A percentile compares a stretch with the other conserved stretches of the same genome.
Conservation (phyloP, 2,329 filamentous ascomycete species). For the Myriosclerotinia duriaeana region DNA sequence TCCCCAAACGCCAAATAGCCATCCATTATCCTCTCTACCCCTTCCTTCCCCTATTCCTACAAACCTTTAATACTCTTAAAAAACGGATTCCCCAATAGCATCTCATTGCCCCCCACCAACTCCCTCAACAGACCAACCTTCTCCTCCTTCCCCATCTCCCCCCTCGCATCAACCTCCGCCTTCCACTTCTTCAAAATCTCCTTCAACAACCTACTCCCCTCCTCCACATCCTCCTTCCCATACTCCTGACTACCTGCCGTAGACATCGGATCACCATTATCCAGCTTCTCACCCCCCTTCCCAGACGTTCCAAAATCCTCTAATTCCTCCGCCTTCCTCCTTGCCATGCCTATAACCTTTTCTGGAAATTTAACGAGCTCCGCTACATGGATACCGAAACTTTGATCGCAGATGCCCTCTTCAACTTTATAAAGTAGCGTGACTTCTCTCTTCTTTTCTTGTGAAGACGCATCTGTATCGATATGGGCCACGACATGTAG, state of each 20-base stretch:
- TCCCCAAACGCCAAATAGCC: not conserved
- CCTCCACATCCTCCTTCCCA: slow-evolving; percentile 82
- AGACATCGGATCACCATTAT: slow-evolving; percentile 34
- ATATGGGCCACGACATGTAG: slow-evolving; percentile 97
- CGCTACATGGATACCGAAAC: slow-evolving; percentile 96
- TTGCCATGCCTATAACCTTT: slow-evolving; percentile 99
- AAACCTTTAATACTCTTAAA: slow-evolving; percentile 57
- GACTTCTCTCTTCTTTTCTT: slow-evolving; percentile 65
- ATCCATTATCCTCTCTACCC: not conserved
- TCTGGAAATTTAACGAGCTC: slow-evolving; percentile 94
- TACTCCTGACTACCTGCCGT: slow-evolving; percentile 48
- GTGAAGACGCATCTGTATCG: slow-evolving; percentile 44
- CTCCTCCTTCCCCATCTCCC: slow-evolving; percentile 63
- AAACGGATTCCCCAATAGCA: slow-evolving; percentile 64
- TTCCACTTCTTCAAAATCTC: slow-evolving; percentile 84
- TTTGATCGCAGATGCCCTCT: slow-evolving; percentile 93
- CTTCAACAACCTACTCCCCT: slow-evolving; percentile 83
- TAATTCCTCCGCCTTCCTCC: slow-evolving; percentile 94
- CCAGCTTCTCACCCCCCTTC: slow-evolving; percentile 49
- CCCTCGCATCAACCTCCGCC: slow-evolving; percentile 58
- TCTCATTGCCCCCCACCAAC: slow-evolving; percentile 71
- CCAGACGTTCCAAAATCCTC: slow-evolving; percentile 90
- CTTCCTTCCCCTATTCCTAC: slow-evolving; percentile 18
- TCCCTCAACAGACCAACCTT: slow-evolving; percentile 78
- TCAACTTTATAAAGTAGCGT: slow-evolving; percentile 96